Percentiles rank a stretch among this genome's conserved stretches.
These are phyloP conservation scores for Phylloboletellus chloephorus DNA, from an alignment of 1,284 basidiomycete species.

Conservation along the genomic window DNA sequence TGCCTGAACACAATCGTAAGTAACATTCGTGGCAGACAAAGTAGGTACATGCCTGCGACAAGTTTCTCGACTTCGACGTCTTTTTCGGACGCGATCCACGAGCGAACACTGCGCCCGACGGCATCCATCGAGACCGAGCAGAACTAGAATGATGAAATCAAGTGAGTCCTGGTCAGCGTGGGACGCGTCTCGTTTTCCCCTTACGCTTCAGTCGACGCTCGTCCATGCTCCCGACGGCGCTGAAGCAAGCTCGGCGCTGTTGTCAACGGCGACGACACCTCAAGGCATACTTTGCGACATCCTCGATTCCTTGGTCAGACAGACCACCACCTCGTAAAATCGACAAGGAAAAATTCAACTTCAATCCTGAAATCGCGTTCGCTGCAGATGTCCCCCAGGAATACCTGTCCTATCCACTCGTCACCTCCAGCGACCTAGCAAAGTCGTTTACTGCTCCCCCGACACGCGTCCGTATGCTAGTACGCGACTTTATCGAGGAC, in stretches of 20 bases:
- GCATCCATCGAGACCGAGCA: slow-evolving; percentile 29
- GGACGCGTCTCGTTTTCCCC: slow-evolving; percentile 4
- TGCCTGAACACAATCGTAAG: slow-evolving; percentile 44
- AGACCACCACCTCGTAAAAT: slow-evolving; percentile 11
- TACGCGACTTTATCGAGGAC: slow-evolving; percentile 96
- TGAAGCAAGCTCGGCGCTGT: slow-evolving; percentile 16
- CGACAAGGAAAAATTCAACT: slow-evolving; percentile 59
- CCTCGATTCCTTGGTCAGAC: slow-evolving; percentile 14
- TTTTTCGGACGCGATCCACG: slow-evolving; percentile 65
- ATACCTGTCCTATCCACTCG: slow-evolving; percentile 54
- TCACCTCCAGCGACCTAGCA: slow-evolving; percentile 69
- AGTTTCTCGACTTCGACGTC: slow-evolving; percentile 58
- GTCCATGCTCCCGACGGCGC: slow-evolving; percentile 21
- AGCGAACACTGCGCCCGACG: slow-evolving; percentile 55
- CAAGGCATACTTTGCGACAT: slow-evolving; percentile 26
- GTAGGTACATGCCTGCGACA: slow-evolving; percentile 45
- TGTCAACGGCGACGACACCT: slow-evolving; percentile 21
- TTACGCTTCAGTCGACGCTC: slow-evolving; percentile 3
- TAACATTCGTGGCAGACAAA: no score
- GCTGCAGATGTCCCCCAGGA: slow-evolving; percentile 44
- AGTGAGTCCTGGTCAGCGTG: neutral
- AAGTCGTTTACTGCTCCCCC: slow-evolving; percentile 58
- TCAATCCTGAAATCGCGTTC: slow-evolving; percentile 52
- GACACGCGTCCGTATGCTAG: slow-evolving; percentile 85
- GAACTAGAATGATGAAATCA: neutral